Conservation (phyloP, 164 flowering plant genomes). For the Berberis thunbergii region DNA sequence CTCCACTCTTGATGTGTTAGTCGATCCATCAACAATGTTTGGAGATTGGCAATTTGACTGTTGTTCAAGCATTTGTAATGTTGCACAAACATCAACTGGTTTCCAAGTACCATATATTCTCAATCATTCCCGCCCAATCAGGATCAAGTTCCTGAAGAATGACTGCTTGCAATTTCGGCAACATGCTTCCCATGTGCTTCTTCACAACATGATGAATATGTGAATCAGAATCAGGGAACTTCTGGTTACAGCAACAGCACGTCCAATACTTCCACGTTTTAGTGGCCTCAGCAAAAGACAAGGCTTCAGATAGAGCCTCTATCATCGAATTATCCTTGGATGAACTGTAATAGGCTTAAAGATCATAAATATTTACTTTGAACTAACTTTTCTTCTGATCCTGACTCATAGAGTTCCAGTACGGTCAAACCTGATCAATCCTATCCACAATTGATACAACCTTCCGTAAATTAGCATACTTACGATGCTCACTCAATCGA, state of each 20-base stretch:
- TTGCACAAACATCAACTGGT: slow-evolving; percentile 68
- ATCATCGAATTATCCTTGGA: slow-evolving; percentile 42
- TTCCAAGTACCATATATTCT: slow-evolving; percentile 58
- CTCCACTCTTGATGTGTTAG: slow-evolving; percentile 19
- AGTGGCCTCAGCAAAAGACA: slow-evolving; percentile 44
- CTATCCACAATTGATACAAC: slow-evolving; percentile 48
- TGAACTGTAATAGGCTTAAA: slow-evolving; percentile 46
- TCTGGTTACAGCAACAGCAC: slow-evolving; percentile 73
- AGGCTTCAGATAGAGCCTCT: slow-evolving; percentile 61
- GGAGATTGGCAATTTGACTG: slow-evolving; percentile 29
- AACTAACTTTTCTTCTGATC: slow-evolving; percentile 57
- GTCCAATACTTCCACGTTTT: slow-evolving; percentile 76
- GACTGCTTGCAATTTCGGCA: slow-evolving; percentile 54
- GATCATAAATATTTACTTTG: slow-evolving; percentile 40
- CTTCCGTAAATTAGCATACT: slow-evolving; percentile 38
- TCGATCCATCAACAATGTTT: slow-evolving; percentile 23
- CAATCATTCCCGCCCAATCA: slow-evolving; percentile 83
- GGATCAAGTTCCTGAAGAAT: slow-evolving; percentile 58
- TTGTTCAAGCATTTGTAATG: slow-evolving; percentile 47
- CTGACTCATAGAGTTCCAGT: slow-evolving; percentile 64
- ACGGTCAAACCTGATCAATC: slow-evolving; percentile 53
- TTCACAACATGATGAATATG: slow-evolving; percentile 71
- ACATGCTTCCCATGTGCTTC: slow-evolving; percentile 68
- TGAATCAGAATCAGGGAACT: slow-evolving; percentile 50
- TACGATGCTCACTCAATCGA: slow-evolving; percentile 52